These are phyloP conservation scores for Cladosporium cucumerinum DNA, from an alignment of 2,329 filamentous ascomycete genomes.

Conservation along the genomic window DNA sequence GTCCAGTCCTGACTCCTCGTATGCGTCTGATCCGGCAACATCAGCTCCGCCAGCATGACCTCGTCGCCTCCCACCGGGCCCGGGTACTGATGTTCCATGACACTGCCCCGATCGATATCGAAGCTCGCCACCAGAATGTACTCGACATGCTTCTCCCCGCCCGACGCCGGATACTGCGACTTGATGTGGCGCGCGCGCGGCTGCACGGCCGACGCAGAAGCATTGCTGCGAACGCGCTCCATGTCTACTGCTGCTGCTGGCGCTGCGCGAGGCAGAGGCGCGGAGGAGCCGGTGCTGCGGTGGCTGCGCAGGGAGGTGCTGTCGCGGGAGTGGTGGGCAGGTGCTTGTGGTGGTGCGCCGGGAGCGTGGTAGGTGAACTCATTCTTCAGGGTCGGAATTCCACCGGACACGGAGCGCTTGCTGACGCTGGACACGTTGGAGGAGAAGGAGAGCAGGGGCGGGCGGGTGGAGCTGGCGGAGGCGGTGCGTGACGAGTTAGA, in stretches of 20 bases:
- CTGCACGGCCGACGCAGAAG: not conserved
- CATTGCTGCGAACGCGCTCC: not conserved
- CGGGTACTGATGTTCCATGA: slow-evolving; percentile 98
- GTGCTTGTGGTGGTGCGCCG: slow-evolving; percentile 14
- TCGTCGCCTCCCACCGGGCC: slow-evolving; percentile 94
- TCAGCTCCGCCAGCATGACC: slow-evolving; percentile 95
- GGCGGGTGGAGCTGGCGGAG: slow-evolving; percentile 28
- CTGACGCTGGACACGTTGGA: slow-evolving; percentile 39
- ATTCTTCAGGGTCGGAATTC: slow-evolving; percentile 9
- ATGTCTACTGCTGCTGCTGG: slow-evolving; percentile 9
- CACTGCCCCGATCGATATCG: slow-evolving; percentile 89
- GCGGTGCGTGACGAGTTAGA: slow-evolving; percentile 27
- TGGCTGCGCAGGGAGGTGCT: slow-evolving; percentile 18
- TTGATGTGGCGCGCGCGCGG: slow-evolving; percentile 34
- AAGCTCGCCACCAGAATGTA: slow-evolving; percentile 98
- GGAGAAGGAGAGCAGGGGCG: slow-evolving; percentile 40
- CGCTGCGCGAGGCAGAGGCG: slow-evolving; percentile 8
- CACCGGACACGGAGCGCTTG: slow-evolving; percentile 22
- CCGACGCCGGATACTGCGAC: slow-evolving; percentile 49
- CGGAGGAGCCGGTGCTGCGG: slow-evolving; percentile 2
- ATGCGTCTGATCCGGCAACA: slow-evolving; percentile 96
- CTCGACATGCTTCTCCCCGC: slow-evolving; percentile 84
- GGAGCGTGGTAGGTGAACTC: slow-evolving; percentile 16
- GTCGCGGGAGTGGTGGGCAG: slow-evolving; percentile 34
- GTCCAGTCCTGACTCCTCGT: slow-evolving; percentile 97